phyloP scores from a whole-genome alignment of 164 flowering plant genomes.

The Tinospora cordifolia region DNA sequence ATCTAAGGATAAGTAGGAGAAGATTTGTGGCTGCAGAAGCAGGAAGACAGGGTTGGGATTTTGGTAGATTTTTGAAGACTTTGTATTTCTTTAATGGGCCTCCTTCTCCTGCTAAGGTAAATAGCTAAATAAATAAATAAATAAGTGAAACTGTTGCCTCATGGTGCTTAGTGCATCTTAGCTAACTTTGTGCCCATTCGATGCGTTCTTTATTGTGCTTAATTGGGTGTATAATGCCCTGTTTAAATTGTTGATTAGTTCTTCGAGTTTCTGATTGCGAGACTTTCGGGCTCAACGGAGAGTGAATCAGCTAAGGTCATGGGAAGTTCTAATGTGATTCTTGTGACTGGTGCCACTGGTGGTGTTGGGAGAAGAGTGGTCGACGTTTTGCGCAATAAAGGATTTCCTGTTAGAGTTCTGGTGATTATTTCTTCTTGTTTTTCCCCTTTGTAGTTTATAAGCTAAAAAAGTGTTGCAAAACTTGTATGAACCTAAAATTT shows the following conservation, averaged over 20 bases:
- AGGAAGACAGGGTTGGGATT: constrained; percentile 66
- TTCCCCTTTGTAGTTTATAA: not conserved
- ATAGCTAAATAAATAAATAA: too few species aligned
- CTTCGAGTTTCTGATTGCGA: constrained; percentile 55
- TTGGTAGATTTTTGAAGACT: constrained; percentile 84
- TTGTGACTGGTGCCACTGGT: constrained; percentile 94
- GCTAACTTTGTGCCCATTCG: not conserved
- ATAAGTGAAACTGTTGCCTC: not conserved
- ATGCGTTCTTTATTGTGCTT: not conserved
- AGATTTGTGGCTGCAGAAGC: constrained; percentile 39
- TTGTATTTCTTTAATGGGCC: constrained; percentile 80
- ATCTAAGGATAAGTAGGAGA: constrained; percentile 26
- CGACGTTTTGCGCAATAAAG: constrained; percentile 59
- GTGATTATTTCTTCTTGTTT: constrained; percentile 30
- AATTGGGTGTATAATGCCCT: constrained; percentile 20
- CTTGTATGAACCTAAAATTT: too few species aligned
- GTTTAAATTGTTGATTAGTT: constrained; percentile 43
- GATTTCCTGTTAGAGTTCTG: constrained; percentile 72
- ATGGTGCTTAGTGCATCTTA: not conserved
- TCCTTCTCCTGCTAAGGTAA: constrained; percentile 86
- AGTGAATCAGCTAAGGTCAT: constrained; percentile 43
- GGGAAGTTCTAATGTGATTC: constrained; percentile 58
- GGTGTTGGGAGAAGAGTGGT: constrained; percentile 98
- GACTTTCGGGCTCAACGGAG: constrained; percentile 49
- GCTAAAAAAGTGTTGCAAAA: not conserved